These are phyloP conservation scores for Lantana camara DNA, from an alignment of 257 asterid genomes.

Conservation along the genomic window DNA sequence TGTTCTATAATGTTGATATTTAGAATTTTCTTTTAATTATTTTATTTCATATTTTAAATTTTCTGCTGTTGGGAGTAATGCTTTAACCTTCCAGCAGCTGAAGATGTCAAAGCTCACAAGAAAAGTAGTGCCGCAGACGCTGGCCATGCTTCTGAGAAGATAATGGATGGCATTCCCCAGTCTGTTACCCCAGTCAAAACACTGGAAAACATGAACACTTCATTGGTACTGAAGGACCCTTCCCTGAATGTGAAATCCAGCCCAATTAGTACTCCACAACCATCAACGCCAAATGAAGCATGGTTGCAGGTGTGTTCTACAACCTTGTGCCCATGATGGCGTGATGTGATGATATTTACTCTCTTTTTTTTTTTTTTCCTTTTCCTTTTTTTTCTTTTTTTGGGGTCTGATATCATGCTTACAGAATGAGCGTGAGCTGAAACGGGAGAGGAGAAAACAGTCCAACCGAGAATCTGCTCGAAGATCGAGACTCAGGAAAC, in stretches of 20 bases:
- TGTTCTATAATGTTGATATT: no score
- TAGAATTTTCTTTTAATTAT: no score
- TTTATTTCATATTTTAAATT: background rate
- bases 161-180: conserved; percentile 31
- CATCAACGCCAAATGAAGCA: conserved; percentile 47
- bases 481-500: conserved; percentile 96
- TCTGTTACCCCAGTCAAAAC: conserved; percentile 37
- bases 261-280: conserved; percentile 41
- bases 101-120: conserved; percentile 45
- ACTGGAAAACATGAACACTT: conserved; percentile 43
- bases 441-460: conserved; percentile 95
- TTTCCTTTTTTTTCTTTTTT: background rate
- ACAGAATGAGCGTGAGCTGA: conserved; percentile 84
- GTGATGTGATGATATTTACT: no score
- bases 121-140: conserved; percentile 43
- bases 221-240: conserved; percentile 56
- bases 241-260: conserved; percentile 46
- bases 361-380: no score
- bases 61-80: background rate
- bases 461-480: conserved; percentile 98
- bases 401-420: background rate
- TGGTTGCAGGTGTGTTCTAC: conserved; percentile 66
- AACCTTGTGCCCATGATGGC: no score
- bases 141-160: conserved; percentile 49
- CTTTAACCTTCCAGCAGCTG: conserved; percentile 27